Conservation (phyloP, 768 basidiomycete species). For the Myochromella boudieri region DNA sequence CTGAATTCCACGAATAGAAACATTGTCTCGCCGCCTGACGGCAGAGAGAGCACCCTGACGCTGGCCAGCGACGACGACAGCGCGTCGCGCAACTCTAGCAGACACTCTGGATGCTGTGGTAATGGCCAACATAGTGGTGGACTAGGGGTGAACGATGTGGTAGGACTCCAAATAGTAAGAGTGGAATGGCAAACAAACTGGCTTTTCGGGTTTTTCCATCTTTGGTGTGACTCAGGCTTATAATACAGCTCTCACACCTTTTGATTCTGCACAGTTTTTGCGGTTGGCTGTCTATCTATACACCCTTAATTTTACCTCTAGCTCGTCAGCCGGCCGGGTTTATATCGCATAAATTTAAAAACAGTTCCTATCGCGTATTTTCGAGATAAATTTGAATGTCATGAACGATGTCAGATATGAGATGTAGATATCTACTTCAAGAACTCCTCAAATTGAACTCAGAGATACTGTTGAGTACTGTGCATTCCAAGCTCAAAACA, state of each 20-base stretch:
- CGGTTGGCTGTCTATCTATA: conserved; percentile 26
- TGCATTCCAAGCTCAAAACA: too few species aligned
- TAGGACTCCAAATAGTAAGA: conserved; percentile 14
- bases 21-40: conserved; percentile 34
- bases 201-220: conserved; percentile 19
- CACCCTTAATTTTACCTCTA: too few species aligned
- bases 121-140: conserved; percentile 33
- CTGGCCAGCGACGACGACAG: conserved; percentile 47
- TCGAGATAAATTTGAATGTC: too few species aligned
- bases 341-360: too few species aligned
- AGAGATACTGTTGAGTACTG: too few species aligned
- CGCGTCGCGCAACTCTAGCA: conserved; percentile 40
- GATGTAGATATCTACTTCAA: too few species aligned
- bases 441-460: too few species aligned
- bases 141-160: conserved; percentile 11
- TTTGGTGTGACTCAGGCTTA: conserved; percentile 21
- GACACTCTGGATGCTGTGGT: conserved; percentile 34
- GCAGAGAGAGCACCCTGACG: conserved; percentile 44
- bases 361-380: too few species aligned
- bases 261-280: conserved; percentile 26
- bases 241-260: conserved; percentile 16
- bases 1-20: conserved; percentile 47
- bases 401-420: too few species aligned
- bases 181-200: too few species aligned
- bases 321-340: too few species aligned